These are phyloP conservation scores for Blastobotrys terrestris DNA, from an alignment of 805 yeast species.

Conservation along the genomic window DNA sequence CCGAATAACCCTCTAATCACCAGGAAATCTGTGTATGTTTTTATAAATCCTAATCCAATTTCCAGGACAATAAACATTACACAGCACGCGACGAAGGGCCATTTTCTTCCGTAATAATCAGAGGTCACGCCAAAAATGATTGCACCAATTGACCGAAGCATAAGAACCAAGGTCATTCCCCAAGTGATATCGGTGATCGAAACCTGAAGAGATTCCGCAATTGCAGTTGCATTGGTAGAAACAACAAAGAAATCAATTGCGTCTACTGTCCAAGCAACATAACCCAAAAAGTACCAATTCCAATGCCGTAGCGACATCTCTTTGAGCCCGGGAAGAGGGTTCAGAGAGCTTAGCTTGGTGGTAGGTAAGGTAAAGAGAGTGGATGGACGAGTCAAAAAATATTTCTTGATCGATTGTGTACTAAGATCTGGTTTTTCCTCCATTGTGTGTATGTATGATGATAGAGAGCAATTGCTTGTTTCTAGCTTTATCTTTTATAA, in stretches of 20 bases:
- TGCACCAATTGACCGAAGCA: conserved; percentile 68
- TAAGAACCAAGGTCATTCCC: conserved; percentile 65
- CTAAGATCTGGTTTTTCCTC: neutral
- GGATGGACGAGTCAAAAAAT: conserved; percentile 10
- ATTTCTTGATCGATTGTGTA: neutral
- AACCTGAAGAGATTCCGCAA: conserved; percentile 44
- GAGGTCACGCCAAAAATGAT: conserved; percentile 53
- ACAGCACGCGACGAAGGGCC: conserved; percentile 52
- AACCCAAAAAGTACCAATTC: conserved; percentile 53
- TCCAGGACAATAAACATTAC: conserved; percentile 48
- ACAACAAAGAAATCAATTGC: conserved; percentile 64
- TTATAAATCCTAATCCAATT: conserved; percentile 58
- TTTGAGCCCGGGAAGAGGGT: conserved; percentile 54
- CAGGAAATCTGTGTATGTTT: conserved; percentile 50
- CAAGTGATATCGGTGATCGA: conserved; percentile 47
- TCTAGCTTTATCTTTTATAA: neutral
- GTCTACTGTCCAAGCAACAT: conserved; percentile 61
- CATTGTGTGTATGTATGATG: neutral
- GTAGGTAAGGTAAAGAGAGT: conserved; percentile 12
- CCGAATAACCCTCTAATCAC: conserved; percentile 64
- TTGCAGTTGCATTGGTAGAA: conserved; percentile 44
- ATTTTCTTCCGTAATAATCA: conserved; percentile 57
- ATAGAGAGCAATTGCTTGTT: neutral
- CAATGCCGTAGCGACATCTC: conserved; percentile 47
- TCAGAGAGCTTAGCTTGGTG: conserved; percentile 28